These are phyloP conservation scores for Dactylonectria estremocensis DNA, from an alignment of 2,329 filamentous ascomycete genomes.

Conservation along the genomic window DNA sequence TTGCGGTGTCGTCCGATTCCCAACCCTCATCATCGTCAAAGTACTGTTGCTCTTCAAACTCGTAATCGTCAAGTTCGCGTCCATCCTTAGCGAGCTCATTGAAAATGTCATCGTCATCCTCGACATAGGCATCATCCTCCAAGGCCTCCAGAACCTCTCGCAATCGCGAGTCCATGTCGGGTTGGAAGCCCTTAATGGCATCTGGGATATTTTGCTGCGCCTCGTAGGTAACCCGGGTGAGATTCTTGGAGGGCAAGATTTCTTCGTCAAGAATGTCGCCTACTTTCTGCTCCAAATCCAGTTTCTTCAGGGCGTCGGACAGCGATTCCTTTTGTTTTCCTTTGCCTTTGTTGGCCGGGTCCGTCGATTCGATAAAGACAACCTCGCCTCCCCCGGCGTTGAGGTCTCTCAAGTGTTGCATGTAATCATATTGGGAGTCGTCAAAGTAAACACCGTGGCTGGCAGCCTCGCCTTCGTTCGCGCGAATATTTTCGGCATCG, in stretches of 20 bases:
- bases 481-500: constrained; percentile 76
- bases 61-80: constrained; percentile 81
- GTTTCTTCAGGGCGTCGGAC: constrained; percentile 83
- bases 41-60: constrained; percentile 80
- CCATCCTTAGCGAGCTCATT: constrained; percentile 78
- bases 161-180: constrained; percentile 95
- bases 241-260: constrained; percentile 84
- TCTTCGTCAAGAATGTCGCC: constrained; percentile 78
- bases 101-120: constrained; percentile 90
- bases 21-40: constrained; percentile 84
- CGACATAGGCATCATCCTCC: constrained; percentile 96
- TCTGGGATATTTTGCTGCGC: constrained; percentile 95
- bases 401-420: constrained; percentile 98
- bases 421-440: constrained; percentile 97
- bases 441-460: constrained; percentile 95
- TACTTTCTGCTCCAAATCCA: constrained; percentile 69
- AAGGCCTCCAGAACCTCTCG: constrained; percentile 93
- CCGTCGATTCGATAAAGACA: constrained; percentile 85
- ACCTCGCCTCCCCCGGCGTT: constrained; percentile 80
- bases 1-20: constrained; percentile 95
- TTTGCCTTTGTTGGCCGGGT: constrained; percentile 77
- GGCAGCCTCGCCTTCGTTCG: constrained; percentile 96
- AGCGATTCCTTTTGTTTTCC: constrained; percentile 83
- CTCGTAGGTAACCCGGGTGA: constrained; percentile 85
- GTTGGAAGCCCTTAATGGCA: constrained; percentile 92